Conservation (phyloP, 768 basidiomycete genomes). For the Leucosporidium yakuticum region DNA sequence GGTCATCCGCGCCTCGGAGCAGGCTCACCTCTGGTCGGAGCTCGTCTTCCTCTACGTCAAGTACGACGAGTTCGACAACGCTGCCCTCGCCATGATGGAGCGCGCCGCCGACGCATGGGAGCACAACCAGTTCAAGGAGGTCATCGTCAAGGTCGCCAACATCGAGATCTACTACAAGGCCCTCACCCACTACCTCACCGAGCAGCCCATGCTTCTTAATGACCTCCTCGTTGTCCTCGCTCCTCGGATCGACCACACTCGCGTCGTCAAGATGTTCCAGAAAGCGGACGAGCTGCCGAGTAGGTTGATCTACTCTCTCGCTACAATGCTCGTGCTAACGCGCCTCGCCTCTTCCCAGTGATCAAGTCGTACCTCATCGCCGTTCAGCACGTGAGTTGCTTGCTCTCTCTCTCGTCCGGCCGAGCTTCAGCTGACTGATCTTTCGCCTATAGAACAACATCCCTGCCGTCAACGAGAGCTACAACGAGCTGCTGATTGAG, state of each 20-base stretch:
- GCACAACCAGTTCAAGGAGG: slow-evolving; percentile 99
- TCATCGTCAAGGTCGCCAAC: slow-evolving; percentile 91
- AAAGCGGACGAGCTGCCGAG: slow-evolving; percentile 80
- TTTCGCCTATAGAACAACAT: slow-evolving; percentile 67
- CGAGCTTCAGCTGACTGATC: no score
- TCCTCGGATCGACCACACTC: slow-evolving; percentile 86
- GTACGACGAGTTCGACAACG: slow-evolving; percentile 98
- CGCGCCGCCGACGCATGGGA: slow-evolving; percentile 98
- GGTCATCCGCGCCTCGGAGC: slow-evolving; percentile 93
- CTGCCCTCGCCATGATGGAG: slow-evolving; percentile 97
- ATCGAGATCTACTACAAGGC: slow-evolving; percentile 98
- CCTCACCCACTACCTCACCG: slow-evolving; percentile 85
- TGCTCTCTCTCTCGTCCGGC: neutral
- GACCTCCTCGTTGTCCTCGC: slow-evolving; percentile 89
- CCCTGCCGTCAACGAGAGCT: slow-evolving; percentile 95
- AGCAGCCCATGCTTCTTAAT: slow-evolving; percentile 86
- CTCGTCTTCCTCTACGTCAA: slow-evolving; percentile 98
- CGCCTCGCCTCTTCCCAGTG: slow-evolving; percentile 48
- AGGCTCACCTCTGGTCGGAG: slow-evolving; percentile 96
- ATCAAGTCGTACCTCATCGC: slow-evolving; percentile 94
- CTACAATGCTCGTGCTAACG: neutral
- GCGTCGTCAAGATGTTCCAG: slow-evolving; percentile 88
- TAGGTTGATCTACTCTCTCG: neutral
- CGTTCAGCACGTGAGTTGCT: slow-evolving; percentile 71
- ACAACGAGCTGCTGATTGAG: slow-evolving; percentile 96